These are phyloP conservation scores for Fragosphaeria purpurea DNA, from an alignment of 2,329 filamentous ascomycete species.

Conservation along the genomic window DNA sequence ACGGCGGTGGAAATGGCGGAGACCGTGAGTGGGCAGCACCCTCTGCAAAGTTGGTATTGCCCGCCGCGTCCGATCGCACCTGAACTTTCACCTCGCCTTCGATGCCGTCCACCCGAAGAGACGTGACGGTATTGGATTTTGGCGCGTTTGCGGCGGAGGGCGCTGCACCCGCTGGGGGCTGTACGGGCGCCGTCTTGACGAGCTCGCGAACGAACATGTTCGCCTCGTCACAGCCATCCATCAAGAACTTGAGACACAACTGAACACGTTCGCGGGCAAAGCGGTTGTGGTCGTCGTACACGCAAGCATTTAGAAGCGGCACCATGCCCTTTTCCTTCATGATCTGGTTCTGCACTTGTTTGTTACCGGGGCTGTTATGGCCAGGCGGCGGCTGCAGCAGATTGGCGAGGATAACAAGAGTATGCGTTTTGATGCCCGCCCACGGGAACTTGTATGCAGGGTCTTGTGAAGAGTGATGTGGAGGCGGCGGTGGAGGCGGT, in stretches of 20 bases:
- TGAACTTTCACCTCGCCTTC: slow-evolving; percentile 47
- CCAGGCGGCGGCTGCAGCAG: slow-evolving; percentile 73
- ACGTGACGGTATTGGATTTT: slow-evolving; percentile 18
- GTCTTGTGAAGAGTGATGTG: slow-evolving; percentile 32
- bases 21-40: neutral
- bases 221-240: slow-evolving; percentile 65
- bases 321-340: slow-evolving; percentile 78
- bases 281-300: slow-evolving; percentile 86
- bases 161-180: slow-evolving; percentile 16
- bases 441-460: slow-evolving; percentile 55
- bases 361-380: slow-evolving; percentile 50
- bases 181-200: slow-evolving; percentile 23
- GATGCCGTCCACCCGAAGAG: slow-evolving; percentile 44
- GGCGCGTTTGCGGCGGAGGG: neutral
- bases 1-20: neutral
- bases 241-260: slow-evolving; percentile 74
- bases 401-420: slow-evolving; percentile 80
- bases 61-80: slow-evolving; percentile 23
- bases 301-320: slow-evolving; percentile 77
- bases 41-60: no score
- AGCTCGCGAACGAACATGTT: slow-evolving; percentile 61
- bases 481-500: slow-evolving; percentile 35
- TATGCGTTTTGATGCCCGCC: slow-evolving; percentile 78
- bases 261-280: slow-evolving; percentile 89
- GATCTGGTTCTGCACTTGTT: slow-evolving; percentile 79